A percentile compares a stretch with the other conserved stretches of the same genome.
These are phyloP conservation scores for Paramecium sexaurelia DNA, from an alignment of 73 alveolate species.

Conservation along the genomic window DNA sequence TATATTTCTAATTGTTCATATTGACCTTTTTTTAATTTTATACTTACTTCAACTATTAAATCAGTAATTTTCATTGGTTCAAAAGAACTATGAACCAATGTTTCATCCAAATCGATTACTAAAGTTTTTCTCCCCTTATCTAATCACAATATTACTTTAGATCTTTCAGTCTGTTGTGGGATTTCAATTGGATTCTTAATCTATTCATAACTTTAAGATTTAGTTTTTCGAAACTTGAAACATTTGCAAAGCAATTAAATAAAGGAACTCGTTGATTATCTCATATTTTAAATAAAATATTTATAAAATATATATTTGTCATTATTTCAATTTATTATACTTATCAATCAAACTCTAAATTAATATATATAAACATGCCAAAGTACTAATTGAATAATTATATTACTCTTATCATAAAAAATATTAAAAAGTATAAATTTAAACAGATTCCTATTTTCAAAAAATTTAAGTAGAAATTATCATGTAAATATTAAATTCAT, in stretches of 20 bases:
- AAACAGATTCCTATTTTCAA: too few relatives aligned
- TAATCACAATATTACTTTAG: neutral
- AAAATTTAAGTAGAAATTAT: too few relatives aligned
- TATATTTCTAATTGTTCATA: constrained; percentile 7
- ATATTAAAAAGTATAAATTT: too few relatives aligned
- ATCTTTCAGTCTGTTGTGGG: neutral
- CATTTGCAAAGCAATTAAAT: constrained; percentile 1
- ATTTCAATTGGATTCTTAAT: neutral
- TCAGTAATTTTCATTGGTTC: constrained; percentile 53
- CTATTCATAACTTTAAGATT: neutral
- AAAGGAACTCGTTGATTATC: neutral
- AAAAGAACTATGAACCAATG: constrained; percentile 75
- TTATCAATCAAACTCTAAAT: too few relatives aligned
- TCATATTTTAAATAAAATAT: neutral
- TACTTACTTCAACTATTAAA: constrained; percentile 57
- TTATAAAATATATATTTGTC: too few relatives aligned
- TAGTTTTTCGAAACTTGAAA: neutral
- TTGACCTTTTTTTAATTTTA: neutral
- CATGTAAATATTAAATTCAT: too few relatives aligned
- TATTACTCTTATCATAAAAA: too few relatives aligned
- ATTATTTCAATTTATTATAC: too few relatives aligned
- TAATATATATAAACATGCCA: too few relatives aligned
- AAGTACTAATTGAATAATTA: too few relatives aligned
- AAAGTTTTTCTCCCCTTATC: constrained; percentile 73
- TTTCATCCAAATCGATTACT: constrained; percentile 75